phyloP scores from a whole-genome alignment of 1,139 yeast species.

The Kurtzmaniella natalensis region DNA sequence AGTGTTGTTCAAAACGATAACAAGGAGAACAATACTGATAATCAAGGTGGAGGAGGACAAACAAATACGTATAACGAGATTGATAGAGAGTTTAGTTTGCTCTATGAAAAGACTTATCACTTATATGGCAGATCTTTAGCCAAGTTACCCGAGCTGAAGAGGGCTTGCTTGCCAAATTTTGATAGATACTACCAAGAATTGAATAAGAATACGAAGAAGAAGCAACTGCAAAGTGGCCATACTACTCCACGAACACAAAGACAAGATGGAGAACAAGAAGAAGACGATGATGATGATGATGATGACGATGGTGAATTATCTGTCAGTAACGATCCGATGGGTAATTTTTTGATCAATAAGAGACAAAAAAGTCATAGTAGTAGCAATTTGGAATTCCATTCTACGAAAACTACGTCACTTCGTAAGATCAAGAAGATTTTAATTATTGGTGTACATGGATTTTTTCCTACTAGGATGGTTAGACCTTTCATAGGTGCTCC shows the following conservation, averaged over 20 bases:
- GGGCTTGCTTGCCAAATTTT: conserved; percentile 43
- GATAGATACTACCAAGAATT: conserved; percentile 30
- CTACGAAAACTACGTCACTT: conserved; percentile 29
- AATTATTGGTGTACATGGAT: conserved; percentile 92
- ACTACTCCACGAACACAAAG: neutral
- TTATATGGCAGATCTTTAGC: conserved; percentile 39
- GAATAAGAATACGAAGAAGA: conserved; percentile 11
- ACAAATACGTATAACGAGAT: conserved; percentile 17
- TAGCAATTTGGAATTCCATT: conserved; percentile 20
- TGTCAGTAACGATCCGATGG: conserved; percentile 42
- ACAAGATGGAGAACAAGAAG: no score
- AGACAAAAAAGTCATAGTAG: conserved; percentile 4
- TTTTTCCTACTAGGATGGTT: conserved; percentile 82
- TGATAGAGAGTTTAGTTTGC: conserved; percentile 32
- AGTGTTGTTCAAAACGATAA: conserved; percentile 20
- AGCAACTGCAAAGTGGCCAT: neutral
- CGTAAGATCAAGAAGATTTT: conserved; percentile 50
- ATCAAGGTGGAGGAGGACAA: conserved; percentile 6
- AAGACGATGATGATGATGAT: conserved; percentile 10
- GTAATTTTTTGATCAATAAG: conserved; percentile 39
- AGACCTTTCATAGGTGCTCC: conserved; percentile 89
- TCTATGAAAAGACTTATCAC: conserved; percentile 38
- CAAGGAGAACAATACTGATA: conserved; percentile 4
- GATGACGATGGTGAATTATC: conserved; percentile 36
- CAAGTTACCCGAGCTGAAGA: conserved; percentile 32